Percentiles rank a stretch among this genome's conserved stretches.
These are phyloP conservation scores for Boletus barrowsii DNA, from an alignment of 768 basidiomycete genomes.

Conservation along the genomic window DNA sequence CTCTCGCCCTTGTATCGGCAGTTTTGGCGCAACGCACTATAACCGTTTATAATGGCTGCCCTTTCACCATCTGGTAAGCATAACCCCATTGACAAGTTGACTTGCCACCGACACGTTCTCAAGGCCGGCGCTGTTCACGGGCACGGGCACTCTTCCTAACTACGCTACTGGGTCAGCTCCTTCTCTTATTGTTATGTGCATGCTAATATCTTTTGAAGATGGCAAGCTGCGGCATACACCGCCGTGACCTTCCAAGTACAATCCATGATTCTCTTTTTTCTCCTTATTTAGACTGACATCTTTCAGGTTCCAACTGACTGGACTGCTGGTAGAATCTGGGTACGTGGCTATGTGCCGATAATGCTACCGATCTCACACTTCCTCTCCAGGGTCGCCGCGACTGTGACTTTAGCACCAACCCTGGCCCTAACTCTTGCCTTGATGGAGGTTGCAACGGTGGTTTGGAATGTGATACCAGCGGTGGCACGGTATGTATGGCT, in stretches of 20 bases:
- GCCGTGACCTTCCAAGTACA: conserved; percentile 28
- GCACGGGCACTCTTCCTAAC: conserved; percentile 46
- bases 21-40: conserved; percentile 53
- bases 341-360: conserved; percentile 10
- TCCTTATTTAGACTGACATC: background rate
- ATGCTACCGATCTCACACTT: background rate
- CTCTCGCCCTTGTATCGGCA: conserved; percentile 30
- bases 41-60: conserved; percentile 59
- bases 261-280: background rate
- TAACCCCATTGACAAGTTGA: background rate
- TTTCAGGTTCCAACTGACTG: conserved; percentile 57
- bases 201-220: conserved; percentile 22
- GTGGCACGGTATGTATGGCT: conserved; percentile 46
- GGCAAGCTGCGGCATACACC: conserved; percentile 30
- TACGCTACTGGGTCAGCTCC: conserved; percentile 43
- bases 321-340: conserved; percentile 67
- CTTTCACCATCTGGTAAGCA: conserved; percentile 65
- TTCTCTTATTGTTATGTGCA: background rate
- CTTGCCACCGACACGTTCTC: background rate
- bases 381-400: conserved; percentile 45
- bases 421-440: conserved; percentile 54
- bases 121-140: conserved; percentile 62
- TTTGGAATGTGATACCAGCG: conserved; percentile 48
- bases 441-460: conserved; percentile 72
- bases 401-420: conserved; percentile 56